Conservation (phyloP, 1,284 basidiomycete genomes). For the Trichosporon sp. region DNA sequence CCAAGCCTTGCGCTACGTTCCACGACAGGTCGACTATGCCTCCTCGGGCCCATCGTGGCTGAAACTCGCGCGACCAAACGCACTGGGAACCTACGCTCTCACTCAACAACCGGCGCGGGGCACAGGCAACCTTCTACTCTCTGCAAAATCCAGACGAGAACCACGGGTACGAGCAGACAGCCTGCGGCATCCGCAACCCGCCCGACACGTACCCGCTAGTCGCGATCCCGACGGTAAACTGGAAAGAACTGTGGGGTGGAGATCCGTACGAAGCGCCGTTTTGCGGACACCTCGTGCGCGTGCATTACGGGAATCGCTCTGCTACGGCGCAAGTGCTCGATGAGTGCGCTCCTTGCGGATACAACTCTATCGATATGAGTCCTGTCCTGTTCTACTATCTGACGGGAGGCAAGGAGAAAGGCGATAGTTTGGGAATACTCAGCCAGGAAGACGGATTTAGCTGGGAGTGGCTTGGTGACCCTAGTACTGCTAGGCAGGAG, state of each 20-base stretch:
- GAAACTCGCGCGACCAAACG: background rate
- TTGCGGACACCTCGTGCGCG: background rate
- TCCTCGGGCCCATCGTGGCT: background rate
- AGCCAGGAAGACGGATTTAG: background rate
- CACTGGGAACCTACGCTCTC: background rate
- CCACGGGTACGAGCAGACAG: slow-evolving; percentile 2
- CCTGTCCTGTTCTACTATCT: background rate
- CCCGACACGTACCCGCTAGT: slow-evolving; percentile 1
- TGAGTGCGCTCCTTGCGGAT: background rate
- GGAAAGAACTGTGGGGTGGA: background rate
- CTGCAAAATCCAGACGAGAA: slow-evolving; percentile 10
- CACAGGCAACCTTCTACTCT: slow-evolving; percentile 2
- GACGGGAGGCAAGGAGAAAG: background rate
- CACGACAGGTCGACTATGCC: background rate
- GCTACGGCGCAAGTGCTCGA: background rate
- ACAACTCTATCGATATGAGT: background rate
- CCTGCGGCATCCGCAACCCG: background rate
- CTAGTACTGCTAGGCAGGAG: background rate
- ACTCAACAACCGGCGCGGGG: background rate
- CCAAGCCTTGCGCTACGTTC: background rate
- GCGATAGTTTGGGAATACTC: background rate
- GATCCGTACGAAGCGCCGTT: background rate
- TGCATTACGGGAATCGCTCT: background rate
- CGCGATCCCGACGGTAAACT: background rate
- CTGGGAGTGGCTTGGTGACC: slow-evolving; percentile 1